Percentiles rank a stretch among this genome's conserved stretches.
These are phyloP conservation scores for Solanum ahanhuiri DNA, from an alignment of 257 asterid genomes.

Conservation along the genomic window DNA sequence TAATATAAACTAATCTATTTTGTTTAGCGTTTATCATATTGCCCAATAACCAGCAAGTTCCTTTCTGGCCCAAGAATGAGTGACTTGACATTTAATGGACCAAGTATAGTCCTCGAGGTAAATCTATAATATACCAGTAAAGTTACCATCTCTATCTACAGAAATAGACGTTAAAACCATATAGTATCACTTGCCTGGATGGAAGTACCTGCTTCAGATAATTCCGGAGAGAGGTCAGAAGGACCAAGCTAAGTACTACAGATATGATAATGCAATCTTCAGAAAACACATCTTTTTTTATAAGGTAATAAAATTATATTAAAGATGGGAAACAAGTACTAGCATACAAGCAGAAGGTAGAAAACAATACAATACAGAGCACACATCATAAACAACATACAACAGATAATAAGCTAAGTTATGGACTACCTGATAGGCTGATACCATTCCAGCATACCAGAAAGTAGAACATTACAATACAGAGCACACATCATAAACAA, in stretches of 20 bases:
- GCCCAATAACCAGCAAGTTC: neutral
- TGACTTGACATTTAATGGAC: neutral
- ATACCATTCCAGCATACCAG: constrained; percentile 38
- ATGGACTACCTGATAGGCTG: constrained; percentile 62
- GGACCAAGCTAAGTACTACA: neutral
- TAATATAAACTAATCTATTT: neutral
- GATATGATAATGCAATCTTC: neutral
- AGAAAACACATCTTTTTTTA: neutral
- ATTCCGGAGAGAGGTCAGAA: neutral
- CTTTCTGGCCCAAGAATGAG: neutral
- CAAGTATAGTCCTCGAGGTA: neutral
- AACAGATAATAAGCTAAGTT: neutral
- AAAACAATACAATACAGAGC: neutral
- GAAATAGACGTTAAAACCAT: neutral
- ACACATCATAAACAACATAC: neutral
- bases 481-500: neutral
- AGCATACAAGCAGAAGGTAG: neutral
- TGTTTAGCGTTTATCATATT: neutral
- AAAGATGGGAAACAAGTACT: neutral
- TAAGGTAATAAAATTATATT: neutral
- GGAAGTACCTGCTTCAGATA: constrained; percentile 1
- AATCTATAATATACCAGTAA: neutral
- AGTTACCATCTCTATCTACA: neutral
- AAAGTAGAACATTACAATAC: neutral
- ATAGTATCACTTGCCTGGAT: neutral